Conservation (phyloP, 1,284 basidiomycete species). For the Malassezia yamatoensis region DNA sequence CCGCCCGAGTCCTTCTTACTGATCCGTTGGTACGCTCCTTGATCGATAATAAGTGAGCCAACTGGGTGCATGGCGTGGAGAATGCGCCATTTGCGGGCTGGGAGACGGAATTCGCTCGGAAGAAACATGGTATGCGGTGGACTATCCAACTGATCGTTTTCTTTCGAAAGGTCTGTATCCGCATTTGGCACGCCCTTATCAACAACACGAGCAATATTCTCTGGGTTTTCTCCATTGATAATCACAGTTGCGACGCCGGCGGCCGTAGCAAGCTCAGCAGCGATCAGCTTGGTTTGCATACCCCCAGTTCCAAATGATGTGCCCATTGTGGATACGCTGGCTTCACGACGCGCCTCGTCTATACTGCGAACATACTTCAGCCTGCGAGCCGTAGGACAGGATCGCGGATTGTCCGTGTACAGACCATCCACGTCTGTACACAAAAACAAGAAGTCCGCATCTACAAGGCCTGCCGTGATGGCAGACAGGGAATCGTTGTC, state of each 20-base stretch:
- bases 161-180: neutral
- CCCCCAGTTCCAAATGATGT: slow-evolving; percentile 91
- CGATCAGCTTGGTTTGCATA: slow-evolving; percentile 98
- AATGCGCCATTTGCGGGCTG: slow-evolving; percentile 90
- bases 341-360: slow-evolving; percentile 66
- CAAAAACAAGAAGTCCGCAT: slow-evolving; percentile 92
- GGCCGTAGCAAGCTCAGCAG: slow-evolving; percentile 89
- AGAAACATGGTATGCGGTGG: slow-evolving; percentile 82
- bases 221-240: slow-evolving; percentile 54
- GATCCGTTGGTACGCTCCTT: slow-evolving; percentile 76
- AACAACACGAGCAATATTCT: slow-evolving; percentile 71
- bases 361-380: slow-evolving; percentile 77
- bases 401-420: slow-evolving; percentile 88
- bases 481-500: slow-evolving; percentile 97
- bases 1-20: slow-evolving; percentile 76
- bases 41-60: slow-evolving; percentile 76
- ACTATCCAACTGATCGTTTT: slow-evolving; percentile 4
- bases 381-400: slow-evolving; percentile 69
- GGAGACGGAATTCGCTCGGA: slow-evolving; percentile 63
- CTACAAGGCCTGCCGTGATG: slow-evolving; percentile 89
- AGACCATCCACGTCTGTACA: slow-evolving; percentile 93
- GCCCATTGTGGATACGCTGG: slow-evolving; percentile 80
- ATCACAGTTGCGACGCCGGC: slow-evolving; percentile 93
- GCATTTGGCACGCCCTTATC: slow-evolving; percentile 23
- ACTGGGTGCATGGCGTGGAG: slow-evolving; percentile 80